Evolutionary conservation across 1,139 yeast genomes (phyloP).

Genomic region (Blastobotrys persicus): DNA sequence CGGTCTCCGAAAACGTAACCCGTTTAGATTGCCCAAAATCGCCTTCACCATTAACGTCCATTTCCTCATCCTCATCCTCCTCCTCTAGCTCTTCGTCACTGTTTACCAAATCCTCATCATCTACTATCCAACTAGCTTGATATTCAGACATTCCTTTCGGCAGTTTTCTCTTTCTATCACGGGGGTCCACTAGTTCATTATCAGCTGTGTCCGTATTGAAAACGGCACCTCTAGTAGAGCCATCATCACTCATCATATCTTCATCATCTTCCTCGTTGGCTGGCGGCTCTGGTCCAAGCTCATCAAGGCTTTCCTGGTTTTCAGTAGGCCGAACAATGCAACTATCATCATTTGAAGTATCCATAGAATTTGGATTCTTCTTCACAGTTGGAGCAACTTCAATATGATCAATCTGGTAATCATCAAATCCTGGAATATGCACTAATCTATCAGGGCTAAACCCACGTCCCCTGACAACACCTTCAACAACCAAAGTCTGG

Average conservation of each 20-base stretch:
- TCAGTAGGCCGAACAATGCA: conserved; percentile 46
- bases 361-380: conserved; percentile 30
- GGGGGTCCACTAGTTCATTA: conserved; percentile 27
- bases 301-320: conserved; percentile 64
- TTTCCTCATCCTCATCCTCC: conserved; percentile 46
- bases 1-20: conserved; percentile 32
- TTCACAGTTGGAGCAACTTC: conserved; percentile 24
- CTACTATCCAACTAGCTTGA: conserved; percentile 90
- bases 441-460: conserved; percentile 73
- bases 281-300: conserved; percentile 48
- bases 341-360: conserved; percentile 36
- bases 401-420: conserved; percentile 70
- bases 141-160: conserved; percentile 93
- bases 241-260: conserved; percentile 39
- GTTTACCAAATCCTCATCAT: conserved; percentile 41
- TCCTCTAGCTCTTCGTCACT: conserved; percentile 48
- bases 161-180: conserved; percentile 44
- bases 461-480: conserved; percentile 84
- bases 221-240: conserved; percentile 43
- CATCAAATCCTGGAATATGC: conserved; percentile 89
- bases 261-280: conserved; percentile 50
- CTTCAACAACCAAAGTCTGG: conserved; percentile 61
- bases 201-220: conserved; percentile 69
- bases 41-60: conserved; percentile 40
- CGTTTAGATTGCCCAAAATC: conserved; percentile 22